phyloP scores from a whole-genome alignment of 345 rosid species.

The Citrus reticulata region DNA sequence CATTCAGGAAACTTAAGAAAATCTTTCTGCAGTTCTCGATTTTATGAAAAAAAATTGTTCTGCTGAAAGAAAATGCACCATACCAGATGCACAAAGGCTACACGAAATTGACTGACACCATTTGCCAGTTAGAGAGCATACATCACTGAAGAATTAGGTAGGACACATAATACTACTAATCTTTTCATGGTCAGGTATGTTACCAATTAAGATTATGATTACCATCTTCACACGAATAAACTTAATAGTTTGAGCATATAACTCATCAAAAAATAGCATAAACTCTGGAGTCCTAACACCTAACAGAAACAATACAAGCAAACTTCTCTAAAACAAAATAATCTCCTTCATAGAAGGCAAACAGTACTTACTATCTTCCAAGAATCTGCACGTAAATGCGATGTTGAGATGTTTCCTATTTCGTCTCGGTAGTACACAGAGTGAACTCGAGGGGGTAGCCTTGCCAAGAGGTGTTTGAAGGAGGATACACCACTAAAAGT shows the following conservation, averaged over 20 bases:
- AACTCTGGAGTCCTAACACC: background rate
- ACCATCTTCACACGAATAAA: background rate
- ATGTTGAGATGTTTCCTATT: slow-evolving; percentile 91
- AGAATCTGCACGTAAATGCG: slow-evolving; percentile 69
- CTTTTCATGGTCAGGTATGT: background rate
- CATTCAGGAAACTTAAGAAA: slow-evolving; percentile 1
- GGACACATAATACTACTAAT: background rate
- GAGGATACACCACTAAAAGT: slow-evolving; percentile 65
- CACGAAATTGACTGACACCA: background rate
- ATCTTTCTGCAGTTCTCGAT: background rate
- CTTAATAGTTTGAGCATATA: background rate
- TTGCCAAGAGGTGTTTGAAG: slow-evolving; percentile 73
- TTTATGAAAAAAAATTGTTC: background rate
- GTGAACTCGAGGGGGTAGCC: slow-evolving; percentile 90
- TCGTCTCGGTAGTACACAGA: slow-evolving; percentile 94
- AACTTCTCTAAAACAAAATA: background rate
- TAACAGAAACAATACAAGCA: background rate
- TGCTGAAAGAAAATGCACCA: background rate
- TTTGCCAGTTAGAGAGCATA: background rate
- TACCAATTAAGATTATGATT: background rate
- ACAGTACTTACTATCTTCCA: slow-evolving; percentile 36
- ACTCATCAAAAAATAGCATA: background rate
- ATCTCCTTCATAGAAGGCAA: background rate
- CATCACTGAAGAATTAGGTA: background rate
- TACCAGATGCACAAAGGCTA: background rate